A percentile compares a stretch with the other conserved stretches of the same genome.
These are phyloP conservation scores for Fusarium sp. DNA, from an alignment of 2,329 filamentous ascomycete genomes.

Conservation along the genomic window DNA sequence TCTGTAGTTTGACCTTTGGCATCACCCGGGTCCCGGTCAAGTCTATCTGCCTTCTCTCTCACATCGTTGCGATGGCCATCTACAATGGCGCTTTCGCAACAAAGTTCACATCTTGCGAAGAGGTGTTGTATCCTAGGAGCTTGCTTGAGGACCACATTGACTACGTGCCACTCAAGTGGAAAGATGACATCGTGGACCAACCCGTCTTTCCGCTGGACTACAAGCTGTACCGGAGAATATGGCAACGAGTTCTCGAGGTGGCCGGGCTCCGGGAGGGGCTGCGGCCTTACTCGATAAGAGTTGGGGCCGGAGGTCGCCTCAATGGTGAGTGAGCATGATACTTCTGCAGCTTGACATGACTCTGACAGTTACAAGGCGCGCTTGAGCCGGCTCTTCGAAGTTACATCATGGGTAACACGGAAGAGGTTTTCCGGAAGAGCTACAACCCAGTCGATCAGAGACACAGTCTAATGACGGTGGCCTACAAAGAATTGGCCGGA, in stretches of 20 bases:
- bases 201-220: neutral
- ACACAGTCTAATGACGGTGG: neutral
- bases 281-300: neutral
- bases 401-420: neutral
- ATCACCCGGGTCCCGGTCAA: constrained; percentile 2
- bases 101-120: neutral
- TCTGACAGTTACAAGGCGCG: neutral
- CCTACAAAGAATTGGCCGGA: neutral
- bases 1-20: neutral
- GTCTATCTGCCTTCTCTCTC: neutral
- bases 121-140: neutral
- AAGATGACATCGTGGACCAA: neutral
- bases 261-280: neutral
- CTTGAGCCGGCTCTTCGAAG: neutral
- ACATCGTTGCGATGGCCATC: neutral
- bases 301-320: neutral
- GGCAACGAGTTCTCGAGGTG: neutral
- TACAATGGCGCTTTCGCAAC: neutral
- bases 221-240: neutral
- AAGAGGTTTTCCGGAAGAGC: constrained; percentile 1
- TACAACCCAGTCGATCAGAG: neutral
- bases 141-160: neutral
- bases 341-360: neutral
- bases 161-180: neutral
- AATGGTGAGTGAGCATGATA: neutral